Base-by-base conservation (phyloP, 768 basidiomycete genomes). In the Kwoniella shandongensis region DNA sequence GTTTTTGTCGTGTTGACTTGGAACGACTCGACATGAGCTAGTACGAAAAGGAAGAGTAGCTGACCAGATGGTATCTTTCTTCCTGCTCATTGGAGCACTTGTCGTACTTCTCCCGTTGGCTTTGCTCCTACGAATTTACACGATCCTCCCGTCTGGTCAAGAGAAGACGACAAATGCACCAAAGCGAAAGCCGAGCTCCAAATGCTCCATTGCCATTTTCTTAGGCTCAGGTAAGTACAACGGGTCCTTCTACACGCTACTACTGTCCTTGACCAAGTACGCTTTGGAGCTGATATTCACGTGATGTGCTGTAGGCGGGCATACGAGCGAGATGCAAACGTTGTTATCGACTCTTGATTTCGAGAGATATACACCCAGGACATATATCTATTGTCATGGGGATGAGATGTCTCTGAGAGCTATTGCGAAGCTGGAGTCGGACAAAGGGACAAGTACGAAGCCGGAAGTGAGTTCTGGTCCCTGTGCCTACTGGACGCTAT, bases 141-240 rank as follows among this genome's bases (percentile, higher is more conserved):
- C 42, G 26, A 29, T 63, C 20, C 45, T 63, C 17, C 61, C 61
- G 18, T 51, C 50, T 17, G 17, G 26, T 32, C n/a, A n/a, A n/a
- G n/a, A n/a, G n/a, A 2, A 30, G 32, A 6, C 32, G n/a, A 7
- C 35, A n/a, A 20, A 30, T 15, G 35, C 32, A 38, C 35, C 2
- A 23, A 48, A 23, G 13, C 44, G 41, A 15, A 46, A 40, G 13
- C 23, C 22, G 10, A 36, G 23, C 11, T 61, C 74, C 44, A 79
- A 63, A 59, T 83, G 82, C 59, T 75, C 73, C 35, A 77, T 96
- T 15, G 91, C 88, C 3, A 84, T 96, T 49, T 96, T 97, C 69
- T 83, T 98, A 12, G 94, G 94, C 55, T 98, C 94, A 74, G 93
- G 93, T 88, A 69, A 70, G 81, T 76, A n/a, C 32, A 10, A n/a